Percentiles rank a stretch among this genome's conserved stretches.
These are phyloP conservation scores for Globisporangium cystogenes DNA, from an alignment of 352 stramenopile genomes.

Conservation along the genomic window DNA sequence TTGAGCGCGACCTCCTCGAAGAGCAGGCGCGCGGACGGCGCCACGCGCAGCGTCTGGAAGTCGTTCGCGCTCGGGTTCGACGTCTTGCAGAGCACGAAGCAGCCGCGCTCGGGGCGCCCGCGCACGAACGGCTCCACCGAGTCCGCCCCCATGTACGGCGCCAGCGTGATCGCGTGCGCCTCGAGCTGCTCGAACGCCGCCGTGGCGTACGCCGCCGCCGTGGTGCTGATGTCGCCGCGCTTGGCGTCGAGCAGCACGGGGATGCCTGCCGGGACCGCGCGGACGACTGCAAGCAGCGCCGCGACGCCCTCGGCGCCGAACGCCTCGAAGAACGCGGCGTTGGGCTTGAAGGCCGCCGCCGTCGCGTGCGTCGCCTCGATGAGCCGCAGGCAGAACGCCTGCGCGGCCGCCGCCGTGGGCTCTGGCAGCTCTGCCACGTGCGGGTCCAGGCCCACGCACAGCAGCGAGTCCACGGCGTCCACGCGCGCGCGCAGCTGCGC, in stretches of 20 bases:
- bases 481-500: constrained; percentile 81
- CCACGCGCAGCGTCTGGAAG: constrained; percentile 86
- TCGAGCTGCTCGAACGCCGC: constrained; percentile 92
- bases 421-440: constrained; percentile 83
- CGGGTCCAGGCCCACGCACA: constrained; percentile 98
- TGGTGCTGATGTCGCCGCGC: constrained; percentile 98
- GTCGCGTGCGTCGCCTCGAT: constrained; percentile 94
- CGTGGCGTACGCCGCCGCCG: constrained; percentile 94
- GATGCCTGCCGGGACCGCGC: constrained; percentile 86
- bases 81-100: constrained; percentile 99
- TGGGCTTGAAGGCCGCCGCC: constrained; percentile 97
- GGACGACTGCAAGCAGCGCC: constrained; percentile 90
- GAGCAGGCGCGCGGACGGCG: constrained; percentile 27
- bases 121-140: constrained; percentile 96
- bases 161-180: constrained; percentile 95
- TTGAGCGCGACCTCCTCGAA: constrained; percentile 92
- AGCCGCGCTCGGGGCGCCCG: constrained; percentile 76
- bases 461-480: constrained; percentile 90
- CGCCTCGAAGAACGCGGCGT: constrained; percentile 98
- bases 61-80: constrained; percentile 97
- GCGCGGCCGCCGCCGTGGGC: constrained; percentile 84
- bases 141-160: constrained; percentile 98
- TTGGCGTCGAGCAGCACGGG: constrained; percentile 98
- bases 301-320: constrained; percentile 84
- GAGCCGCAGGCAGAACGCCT: constrained; percentile 93